Percentiles rank a stretch among this genome's conserved stretches.
These are phyloP conservation scores for Lasiosphaeria hispida DNA, from an alignment of 495 filamentous ascomycete species.

Conservation along the genomic window DNA sequence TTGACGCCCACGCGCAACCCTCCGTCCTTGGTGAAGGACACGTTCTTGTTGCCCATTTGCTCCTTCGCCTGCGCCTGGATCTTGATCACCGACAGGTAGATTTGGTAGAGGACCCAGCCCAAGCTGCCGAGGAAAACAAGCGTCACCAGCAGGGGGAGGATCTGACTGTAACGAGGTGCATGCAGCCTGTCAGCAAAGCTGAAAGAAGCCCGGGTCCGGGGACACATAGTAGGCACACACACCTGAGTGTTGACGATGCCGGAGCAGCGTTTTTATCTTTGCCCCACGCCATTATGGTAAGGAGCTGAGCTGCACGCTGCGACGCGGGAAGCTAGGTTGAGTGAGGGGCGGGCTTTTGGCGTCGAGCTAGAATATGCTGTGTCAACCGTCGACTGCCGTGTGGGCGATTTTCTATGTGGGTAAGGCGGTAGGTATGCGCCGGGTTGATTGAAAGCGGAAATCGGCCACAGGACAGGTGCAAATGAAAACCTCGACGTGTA, in stretches of 20 bases:
- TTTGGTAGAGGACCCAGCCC: slow-evolving; percentile 68
- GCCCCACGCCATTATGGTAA: slow-evolving; percentile 15
- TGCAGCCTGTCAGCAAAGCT: slow-evolving; percentile 8
- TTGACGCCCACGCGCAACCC: slow-evolving; percentile 72
- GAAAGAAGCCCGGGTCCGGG: too few relatives aligned
- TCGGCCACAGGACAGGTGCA: too few relatives aligned
- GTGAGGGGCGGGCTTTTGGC: too few relatives aligned
- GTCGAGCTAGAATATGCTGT: too few relatives aligned
- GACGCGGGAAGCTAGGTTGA: too few relatives aligned
- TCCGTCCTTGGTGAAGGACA: slow-evolving; percentile 79
- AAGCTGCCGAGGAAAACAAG: slow-evolving; percentile 59
- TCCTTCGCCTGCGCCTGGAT: slow-evolving; percentile 65
- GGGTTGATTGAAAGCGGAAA: too few relatives aligned
- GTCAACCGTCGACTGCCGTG: too few relatives aligned
- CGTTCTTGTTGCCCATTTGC: slow-evolving; percentile 80
- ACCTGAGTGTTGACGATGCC: slow-evolving; percentile 20
- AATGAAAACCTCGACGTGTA: too few relatives aligned
- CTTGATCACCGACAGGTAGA: slow-evolving; percentile 67
- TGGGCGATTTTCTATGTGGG: too few relatives aligned
- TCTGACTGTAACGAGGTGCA: slow-evolving; percentile 40
- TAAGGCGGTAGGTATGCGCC: too few relatives aligned
- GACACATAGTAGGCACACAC: background rate
- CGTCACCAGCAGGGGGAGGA: slow-evolving; percentile 74
- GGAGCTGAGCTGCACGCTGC: too few relatives aligned
- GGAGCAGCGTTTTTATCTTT: slow-evolving; percentile 6